Evolutionary conservation across 768 basidiomycete species (phyloP).

Genomic region (Rossbeevera mucosa): DNA sequence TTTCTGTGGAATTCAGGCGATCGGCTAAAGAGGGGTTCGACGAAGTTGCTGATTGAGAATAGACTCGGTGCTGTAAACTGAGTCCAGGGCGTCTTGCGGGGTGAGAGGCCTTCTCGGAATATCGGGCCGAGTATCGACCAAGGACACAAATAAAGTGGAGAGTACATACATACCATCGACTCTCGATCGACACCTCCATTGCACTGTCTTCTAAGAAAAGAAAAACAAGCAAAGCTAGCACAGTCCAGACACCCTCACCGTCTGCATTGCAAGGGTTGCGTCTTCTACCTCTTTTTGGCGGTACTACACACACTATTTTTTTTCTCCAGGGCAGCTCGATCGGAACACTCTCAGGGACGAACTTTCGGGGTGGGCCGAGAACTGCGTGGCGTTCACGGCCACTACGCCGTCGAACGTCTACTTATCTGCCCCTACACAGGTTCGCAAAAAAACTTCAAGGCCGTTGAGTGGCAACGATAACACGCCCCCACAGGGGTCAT

Average conservation of each 20-base stretch:
- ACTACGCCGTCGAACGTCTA: too few relatives aligned
- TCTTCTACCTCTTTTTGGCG: not conserved
- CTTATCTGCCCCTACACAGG: too few relatives aligned
- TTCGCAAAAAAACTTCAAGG: not conserved
- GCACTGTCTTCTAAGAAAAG: not conserved
- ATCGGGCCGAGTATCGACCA: not conserved
- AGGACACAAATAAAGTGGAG: not conserved
- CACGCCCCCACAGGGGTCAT: not conserved
- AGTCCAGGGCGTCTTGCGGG: conserved; percentile 2
- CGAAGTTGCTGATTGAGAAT: not conserved
- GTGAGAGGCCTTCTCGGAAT: not conserved
- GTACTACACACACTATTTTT: not conserved
- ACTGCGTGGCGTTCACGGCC: not conserved
- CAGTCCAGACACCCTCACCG: not conserved
- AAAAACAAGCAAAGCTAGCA: not conserved
- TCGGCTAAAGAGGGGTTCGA: not conserved
- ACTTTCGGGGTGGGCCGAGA: not conserved
- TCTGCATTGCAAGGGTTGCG: not conserved
- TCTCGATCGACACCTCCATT: not conserved
- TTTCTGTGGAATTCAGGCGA: not conserved
- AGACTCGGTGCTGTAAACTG: not conserved
- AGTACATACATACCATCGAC: not conserved
- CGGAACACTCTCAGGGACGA: not conserved
- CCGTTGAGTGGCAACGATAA: not conserved
- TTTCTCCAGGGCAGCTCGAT: not conserved